phyloP scores from a whole-genome alignment of 169 alveolate species.

The Plasmodium cynomolgi region DNA sequence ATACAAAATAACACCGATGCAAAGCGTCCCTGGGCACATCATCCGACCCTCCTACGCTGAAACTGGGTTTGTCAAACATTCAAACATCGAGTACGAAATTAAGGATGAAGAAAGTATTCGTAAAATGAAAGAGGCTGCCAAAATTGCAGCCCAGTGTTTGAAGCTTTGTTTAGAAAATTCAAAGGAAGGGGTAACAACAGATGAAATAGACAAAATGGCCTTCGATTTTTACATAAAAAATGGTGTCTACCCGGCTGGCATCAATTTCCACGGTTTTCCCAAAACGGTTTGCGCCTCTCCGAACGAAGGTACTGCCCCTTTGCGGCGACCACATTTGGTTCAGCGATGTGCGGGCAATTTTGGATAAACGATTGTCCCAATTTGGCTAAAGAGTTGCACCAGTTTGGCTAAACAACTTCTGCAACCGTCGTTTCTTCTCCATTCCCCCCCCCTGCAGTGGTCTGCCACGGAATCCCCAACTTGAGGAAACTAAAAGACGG shows the following conservation, averaged over 20 bases:
- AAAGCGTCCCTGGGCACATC: constrained; percentile 80
- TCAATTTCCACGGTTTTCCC: constrained; percentile 94
- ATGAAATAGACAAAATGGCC: constrained; percentile 90
- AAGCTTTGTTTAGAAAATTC: constrained; percentile 81
- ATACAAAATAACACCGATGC: constrained; percentile 75
- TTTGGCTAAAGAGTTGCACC: neutral
- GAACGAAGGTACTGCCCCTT: constrained; percentile 85
- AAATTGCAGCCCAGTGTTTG: constrained; percentile 82
- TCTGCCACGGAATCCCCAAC: constrained; percentile 95
- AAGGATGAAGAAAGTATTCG: constrained; percentile 74
- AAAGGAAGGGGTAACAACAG: constrained; percentile 89
- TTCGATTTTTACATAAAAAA: constrained; percentile 88
- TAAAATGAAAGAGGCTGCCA: constrained; percentile 82
- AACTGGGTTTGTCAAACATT: constrained; percentile 47
- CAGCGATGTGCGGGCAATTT: neutral
- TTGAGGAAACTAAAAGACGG: constrained; percentile 88
- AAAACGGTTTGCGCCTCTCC: constrained; percentile 94
- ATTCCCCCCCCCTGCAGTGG: constrained; percentile 74
- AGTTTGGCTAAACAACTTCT: neutral
- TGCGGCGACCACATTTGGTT: neutral
- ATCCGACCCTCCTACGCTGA: constrained; percentile 79
- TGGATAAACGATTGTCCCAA: neutral
- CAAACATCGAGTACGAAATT: constrained; percentile 77
- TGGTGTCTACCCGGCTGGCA: constrained; percentile 95
- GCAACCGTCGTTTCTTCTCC: constrained; percentile 5